These are phyloP conservation scores for Phytophthora agathidicida DNA, from an alignment of 352 stramenopile species.

Conservation along the genomic window DNA sequence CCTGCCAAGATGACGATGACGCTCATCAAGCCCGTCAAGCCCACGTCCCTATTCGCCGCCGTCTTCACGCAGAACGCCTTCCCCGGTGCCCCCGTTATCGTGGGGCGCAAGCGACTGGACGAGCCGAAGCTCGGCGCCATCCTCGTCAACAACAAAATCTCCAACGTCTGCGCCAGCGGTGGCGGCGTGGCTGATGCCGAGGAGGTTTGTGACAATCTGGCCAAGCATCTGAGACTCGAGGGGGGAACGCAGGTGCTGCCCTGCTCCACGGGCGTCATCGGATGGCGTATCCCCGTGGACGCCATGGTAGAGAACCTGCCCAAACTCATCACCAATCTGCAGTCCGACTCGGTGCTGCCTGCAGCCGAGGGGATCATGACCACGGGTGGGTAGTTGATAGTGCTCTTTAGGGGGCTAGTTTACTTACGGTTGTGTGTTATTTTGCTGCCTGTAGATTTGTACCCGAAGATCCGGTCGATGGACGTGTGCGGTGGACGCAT, in stretches of 20 bases:
- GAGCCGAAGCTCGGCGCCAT: constrained; percentile 93
- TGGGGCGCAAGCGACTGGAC: constrained; percentile 92
- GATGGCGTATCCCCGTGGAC: constrained; percentile 97
- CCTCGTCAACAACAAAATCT: constrained; percentile 99
- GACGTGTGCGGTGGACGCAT: constrained; percentile 90
- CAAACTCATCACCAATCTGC: constrained; percentile 85
- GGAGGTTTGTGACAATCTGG: constrained; percentile 93
- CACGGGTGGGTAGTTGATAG: constrained; percentile 61
- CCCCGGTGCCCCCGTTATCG: constrained; percentile 86
- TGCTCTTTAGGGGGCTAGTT: too few species aligned
- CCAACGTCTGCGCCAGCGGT: constrained; percentile 96
- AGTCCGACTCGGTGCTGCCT: constrained; percentile 93
- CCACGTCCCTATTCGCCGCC: constrained; percentile 86
- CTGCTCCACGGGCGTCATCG: constrained; percentile 97
- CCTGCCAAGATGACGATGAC: constrained; percentile 89
- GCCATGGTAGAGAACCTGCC: constrained; percentile 85
- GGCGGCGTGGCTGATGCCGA: constrained; percentile 93
- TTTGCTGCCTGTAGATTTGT: constrained; percentile 82
- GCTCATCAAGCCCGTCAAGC: constrained; percentile 86
- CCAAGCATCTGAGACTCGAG: constrained; percentile 88
- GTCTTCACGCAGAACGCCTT: constrained; percentile 94
- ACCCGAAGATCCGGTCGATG: constrained; percentile 90
- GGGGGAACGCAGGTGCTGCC: constrained; percentile 91
- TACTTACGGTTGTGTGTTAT: neutral
- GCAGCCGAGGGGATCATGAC: constrained; percentile 98